Base-by-base conservation (phyloP, 83 land plant species). In the Larix sibirica region DNA sequence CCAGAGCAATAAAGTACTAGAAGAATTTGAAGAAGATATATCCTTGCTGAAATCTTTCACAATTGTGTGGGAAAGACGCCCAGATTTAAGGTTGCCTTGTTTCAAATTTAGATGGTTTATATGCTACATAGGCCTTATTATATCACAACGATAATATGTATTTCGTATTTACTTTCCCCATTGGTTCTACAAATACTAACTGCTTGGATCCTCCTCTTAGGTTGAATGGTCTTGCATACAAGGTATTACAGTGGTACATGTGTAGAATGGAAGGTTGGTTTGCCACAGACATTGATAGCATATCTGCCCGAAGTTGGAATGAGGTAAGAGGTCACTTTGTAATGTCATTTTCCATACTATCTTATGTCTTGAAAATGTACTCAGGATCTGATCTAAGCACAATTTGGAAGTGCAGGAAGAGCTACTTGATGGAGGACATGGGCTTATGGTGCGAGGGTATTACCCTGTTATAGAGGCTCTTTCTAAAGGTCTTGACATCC, bases 41-140 rank as follows among this genome's bases (percentile, higher is more conserved):
- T 88, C 90, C 14, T 80, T 88, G 24, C 21, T 65, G 33, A 83
- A 88, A 62, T 88, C 90, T n/a, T 80, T 88, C 62, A 77, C 83
- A 23, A 20, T 86, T 33, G 90, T 88, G 40, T 63, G 86, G 79
- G 85, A 86, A 56, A 88, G 85, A 77, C 82, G 88, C 16, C 85
- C 85, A 47, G 90, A 88, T 13, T 88, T 88, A 75, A 88, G 85
- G 90, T 88, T 28, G 50, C 50, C 50, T 47, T 47, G 50, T 47
- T 47, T 47, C 50, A 47, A 47, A 47, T 47, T 7, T 47, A 47
- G 50, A 47, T 47, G 10, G 10, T 47, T 47, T 47, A 47, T 47
- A 47, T 47, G 10, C 10, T 47, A 47, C 50, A 47, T 8, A 47
- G 10, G 10, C 50, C 50, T 47, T 47, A 8, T 47, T 47, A 9